Base-by-base conservation (phyloP, 192 early-diverging fungal genomes). In the Gaertneriomyces sp. region DNA sequence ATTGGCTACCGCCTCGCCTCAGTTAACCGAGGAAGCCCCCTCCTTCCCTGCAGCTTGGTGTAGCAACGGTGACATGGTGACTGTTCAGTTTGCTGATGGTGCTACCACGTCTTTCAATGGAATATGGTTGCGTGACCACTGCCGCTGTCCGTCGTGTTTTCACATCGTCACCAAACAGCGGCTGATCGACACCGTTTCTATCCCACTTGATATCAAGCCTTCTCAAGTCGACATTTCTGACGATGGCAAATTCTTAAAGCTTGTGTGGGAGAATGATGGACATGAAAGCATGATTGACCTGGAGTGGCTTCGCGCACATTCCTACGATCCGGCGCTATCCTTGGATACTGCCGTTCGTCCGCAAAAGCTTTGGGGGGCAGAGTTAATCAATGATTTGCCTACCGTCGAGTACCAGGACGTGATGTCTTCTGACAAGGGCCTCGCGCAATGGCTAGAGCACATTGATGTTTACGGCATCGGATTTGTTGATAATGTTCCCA, bases 121-220 rank as follows among this genome's bases (percentile, higher is more conserved):
- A 12, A 78, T 93, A 43, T 93, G 92, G 92, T 79, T 93, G 43
- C 75, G 92, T 7, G 90, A 93, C 64, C 92, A 93, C 71, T 93
- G 92, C 69, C 81, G 78, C 25, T 93, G 92, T 55, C 74, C 81
- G 3, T 49, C 82, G 42, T 93, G 92, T 65, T 93, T 83, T 69
- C 92, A 92, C 53, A 66, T 78, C 5, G 68, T 84, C 12, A 92
- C 92, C 0, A 89, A 87, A 49, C 92, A 93, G 68, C 74, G 92
- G 9, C 76, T 92, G 11, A 62, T 91, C 11, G 79, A 90, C 64
- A 92, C 92, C 4, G 58, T 42, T 17, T 63, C 76, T 49, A 81
- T 90, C 47, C 85, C 85, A n/a, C 58, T 75, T 39, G 73, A 85
- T 60, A 85, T 89, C 40, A 61, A 67, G 41, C 80, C 86, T 12